Evolutionary conservation across 148 eudicot species (phyloP), one percentile per base, ranked within the genome.

Genomic region (Vaccinium corymbosum): DNA sequence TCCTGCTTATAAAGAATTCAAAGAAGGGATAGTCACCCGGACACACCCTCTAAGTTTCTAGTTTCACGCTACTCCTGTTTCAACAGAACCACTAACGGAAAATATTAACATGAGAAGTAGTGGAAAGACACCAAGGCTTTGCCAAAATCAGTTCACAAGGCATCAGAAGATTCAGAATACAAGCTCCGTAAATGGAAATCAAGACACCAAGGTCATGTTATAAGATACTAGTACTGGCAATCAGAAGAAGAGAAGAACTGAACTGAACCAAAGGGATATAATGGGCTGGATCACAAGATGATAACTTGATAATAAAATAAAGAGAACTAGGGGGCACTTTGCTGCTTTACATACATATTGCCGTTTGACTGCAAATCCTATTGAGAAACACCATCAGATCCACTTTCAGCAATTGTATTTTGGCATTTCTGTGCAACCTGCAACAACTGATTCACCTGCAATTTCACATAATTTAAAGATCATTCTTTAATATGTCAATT

Each of bases 381-480:
- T 85, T 93, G 92, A 70, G 95, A 87, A 85, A 93, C 88, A 59
- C 95, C 95, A 68, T 96, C 94, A 78, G 95, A 83, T 72, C 98
- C 98, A 91, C 93, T 86, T 61, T 96, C 95, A 57, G 92, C 77
- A 16, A 94, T 88, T 29, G 97, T 91, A 84, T 90, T 93, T 85
- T 96, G 98, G 89, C 97, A 96, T 90, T 94, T 96, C 82, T 93
- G 98, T 16, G 98, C 98, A 73, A 92, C 98, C 87, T 96, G 98
- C 83, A 96, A 90, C 82, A 96, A 84, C 85, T 94, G 94, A 87
- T 91, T 93, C 88, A 96, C 98, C 98, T 96, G 93, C 86, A 83
- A 42, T 27, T 71, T 12, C 42, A 68, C 17, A 68, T 38, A 66
- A 68, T 27, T 68, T 29, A 11, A 68, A 68, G 73, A 8, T 68